A percentile compares a stretch with the other conserved stretches of the same genome.
phyloP scores from a whole-genome alignment of 306 rosid species.

The Cucumis melo region DNA sequence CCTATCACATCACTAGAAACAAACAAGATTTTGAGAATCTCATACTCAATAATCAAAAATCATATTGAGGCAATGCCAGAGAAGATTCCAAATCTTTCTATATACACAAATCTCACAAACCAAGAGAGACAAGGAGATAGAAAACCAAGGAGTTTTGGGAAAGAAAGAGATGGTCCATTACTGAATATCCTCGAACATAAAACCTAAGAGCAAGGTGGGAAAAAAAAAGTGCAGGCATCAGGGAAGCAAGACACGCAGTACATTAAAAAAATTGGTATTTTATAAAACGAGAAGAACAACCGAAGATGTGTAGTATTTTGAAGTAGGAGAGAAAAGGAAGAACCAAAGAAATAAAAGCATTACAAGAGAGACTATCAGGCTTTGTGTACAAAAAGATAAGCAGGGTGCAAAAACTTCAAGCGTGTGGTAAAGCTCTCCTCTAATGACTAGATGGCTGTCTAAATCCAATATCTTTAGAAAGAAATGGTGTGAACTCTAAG shows the following conservation, averaged over 20 bases:
- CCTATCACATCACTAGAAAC: constrained; percentile 20
- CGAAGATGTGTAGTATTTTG: neutral
- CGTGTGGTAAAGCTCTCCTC: neutral
- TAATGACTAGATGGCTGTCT: neutral
- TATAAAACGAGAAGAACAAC: neutral
- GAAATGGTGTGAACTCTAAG: neutral
- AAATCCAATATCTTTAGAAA: neutral
- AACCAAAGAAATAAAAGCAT: neutral
- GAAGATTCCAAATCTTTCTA: neutral
- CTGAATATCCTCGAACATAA: neutral
- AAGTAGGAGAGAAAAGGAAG: neutral
- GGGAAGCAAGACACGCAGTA: neutral
- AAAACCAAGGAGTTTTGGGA: neutral
- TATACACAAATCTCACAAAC: neutral
- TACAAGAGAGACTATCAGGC: neutral
- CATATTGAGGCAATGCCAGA: neutral
- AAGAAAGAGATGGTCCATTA: neutral
- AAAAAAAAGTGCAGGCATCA: neutral
- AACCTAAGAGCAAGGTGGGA: neutral
- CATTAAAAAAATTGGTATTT: neutral
- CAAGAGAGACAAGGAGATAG: neutral
- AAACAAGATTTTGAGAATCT: neutral
- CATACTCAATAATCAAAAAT: neutral
- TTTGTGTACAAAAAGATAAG: neutral
- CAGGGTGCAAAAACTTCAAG: neutral